phyloP scores from a whole-genome alignment of 768 basidiomycete species.

The Exsudoporus frostii region DNA sequence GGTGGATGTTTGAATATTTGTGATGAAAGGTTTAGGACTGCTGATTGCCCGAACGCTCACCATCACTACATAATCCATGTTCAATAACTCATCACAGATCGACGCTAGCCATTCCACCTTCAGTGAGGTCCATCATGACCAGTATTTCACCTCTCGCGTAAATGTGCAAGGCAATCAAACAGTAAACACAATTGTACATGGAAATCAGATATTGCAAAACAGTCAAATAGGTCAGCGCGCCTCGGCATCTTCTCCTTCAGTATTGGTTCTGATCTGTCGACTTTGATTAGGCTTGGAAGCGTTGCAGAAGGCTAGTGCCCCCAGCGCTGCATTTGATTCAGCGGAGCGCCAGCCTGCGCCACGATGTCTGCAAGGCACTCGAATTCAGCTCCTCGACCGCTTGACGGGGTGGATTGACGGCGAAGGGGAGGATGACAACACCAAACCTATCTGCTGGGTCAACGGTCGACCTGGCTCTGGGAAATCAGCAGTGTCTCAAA shows the following conservation, averaged over 20 bases:
- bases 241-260: not conserved
- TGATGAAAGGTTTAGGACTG: not conserved
- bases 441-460: conserved; percentile 17
- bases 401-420: conserved; percentile 7
- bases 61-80: conserved; percentile 4
- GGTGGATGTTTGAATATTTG: not conserved
- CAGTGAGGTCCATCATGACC: conserved; percentile 14
- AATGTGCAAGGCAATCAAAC: conserved; percentile 14
- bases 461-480: conserved; percentile 19
- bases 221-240: not conserved
- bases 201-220: conserved; percentile 13
- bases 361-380: conserved; percentile 11
- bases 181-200: conserved; percentile 13
- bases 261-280: not conserved
- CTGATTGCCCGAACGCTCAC: not conserved
- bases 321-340: conserved; percentile 13
- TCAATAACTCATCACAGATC: conserved; percentile 16
- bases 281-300: conserved; percentile 1
- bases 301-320: conserved; percentile 9
- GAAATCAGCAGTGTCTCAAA: conserved; percentile 26
- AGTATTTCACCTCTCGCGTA: conserved; percentile 3
- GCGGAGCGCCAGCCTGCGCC: conserved; percentile 7
- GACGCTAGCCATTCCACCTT: conserved; percentile 19
- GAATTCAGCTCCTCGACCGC: conserved; percentile 8
- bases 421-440: not conserved